Base-by-base conservation (phyloP, 2,329 filamentous ascomycete genomes). In the Aureobasidium zeae region DNA sequence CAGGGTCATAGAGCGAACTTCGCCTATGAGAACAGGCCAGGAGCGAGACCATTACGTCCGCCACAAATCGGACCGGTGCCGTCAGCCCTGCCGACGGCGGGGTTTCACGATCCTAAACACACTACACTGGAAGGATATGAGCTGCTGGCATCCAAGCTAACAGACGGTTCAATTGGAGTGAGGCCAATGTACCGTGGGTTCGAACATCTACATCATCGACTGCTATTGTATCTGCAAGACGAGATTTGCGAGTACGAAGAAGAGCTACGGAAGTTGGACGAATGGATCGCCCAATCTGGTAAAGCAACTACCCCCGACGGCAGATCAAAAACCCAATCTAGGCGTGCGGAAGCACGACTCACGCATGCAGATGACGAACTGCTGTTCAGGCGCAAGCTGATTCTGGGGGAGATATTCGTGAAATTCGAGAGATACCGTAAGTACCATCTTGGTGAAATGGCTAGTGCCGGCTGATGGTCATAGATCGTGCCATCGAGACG, bases 211-310 rank as follows among this genome's bases (percentile, higher is more conserved):
- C 88, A 91, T 54, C 86, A 94, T 58, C 79, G 88, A 2, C 66
- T 94, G 2, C 66, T 95, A 2, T 69, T 94, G 0, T 80, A 91
- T 49, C 70, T 94, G 12, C 88, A 94, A 61, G 86, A 94, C 56
- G 86, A 94, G 59, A 76, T 94, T 13, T 71, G 72, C 21, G 82
- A 89, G 53, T 68, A 94, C 26, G 87, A 94, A 61, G 80, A 86
- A 54, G 78, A 88, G 46, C 71, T 95, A 1, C 74, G 76, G 13
- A 68, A 70, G 0, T 63, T 91, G 1, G 88, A 94, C 45, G 71
- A 76, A 49, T 67, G 68, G 30, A 70, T 76, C 55, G 65, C 65
- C 11, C 65, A 68, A 49, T 52, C 53, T 20, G 57, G 57, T n/a
- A 54, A 52, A 26, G 52, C 51, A 13, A 30, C 21, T 38, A 52